phyloP scores from a whole-genome alignment of 2,329 filamentous ascomycete genomes.

The Metarhizium robertsii region DNA sequence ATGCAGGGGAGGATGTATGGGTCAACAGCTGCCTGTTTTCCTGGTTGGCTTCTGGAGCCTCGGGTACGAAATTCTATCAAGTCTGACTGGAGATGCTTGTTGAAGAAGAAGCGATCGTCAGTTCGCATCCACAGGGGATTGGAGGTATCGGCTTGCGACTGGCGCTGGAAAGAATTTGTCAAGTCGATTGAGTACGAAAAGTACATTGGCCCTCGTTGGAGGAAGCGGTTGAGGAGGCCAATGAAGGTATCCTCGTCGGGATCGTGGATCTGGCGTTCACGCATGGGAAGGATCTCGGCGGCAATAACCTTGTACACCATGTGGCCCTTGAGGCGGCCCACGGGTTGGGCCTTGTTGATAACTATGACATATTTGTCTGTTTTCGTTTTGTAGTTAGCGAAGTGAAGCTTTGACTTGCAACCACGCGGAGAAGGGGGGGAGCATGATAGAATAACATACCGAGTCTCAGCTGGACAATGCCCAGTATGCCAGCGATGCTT shows the following conservation, averaged over 20 bases:
- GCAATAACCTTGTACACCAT: constrained; percentile 90
- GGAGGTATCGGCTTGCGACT: constrained; percentile 63
- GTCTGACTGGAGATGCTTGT: constrained; percentile 83
- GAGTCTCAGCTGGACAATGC: constrained; percentile 85
- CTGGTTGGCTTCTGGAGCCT: constrained; percentile 53
- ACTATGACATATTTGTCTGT: constrained; percentile 90
- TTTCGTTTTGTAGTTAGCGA: constrained; percentile 4
- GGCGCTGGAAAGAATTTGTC: constrained; percentile 93
- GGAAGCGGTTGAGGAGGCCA: constrained; percentile 66
- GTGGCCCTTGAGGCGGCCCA: constrained; percentile 88
- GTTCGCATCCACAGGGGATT: constrained; percentile 81
- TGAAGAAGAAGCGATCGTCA: constrained; percentile 99
- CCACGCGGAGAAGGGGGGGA: neutral
- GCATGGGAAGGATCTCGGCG: constrained; percentile 88
- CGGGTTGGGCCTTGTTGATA: constrained; percentile 86
- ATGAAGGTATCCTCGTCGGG: constrained; percentile 92
- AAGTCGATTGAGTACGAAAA: constrained; percentile 97
- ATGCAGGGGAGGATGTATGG: constrained; percentile 93
- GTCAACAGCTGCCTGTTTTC: constrained; percentile 68
- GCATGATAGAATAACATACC: constrained; percentile 42
- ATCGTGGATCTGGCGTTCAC: constrained; percentile 85
- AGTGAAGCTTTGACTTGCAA: neutral
- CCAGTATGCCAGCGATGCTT: constrained; percentile 89
- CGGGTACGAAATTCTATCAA: constrained; percentile 75
- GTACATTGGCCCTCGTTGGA: constrained; percentile 85